These are phyloP conservation scores for Plectranthus barbatus DNA, from an alignment of 257 asterid species.

Conservation along the genomic window DNA sequence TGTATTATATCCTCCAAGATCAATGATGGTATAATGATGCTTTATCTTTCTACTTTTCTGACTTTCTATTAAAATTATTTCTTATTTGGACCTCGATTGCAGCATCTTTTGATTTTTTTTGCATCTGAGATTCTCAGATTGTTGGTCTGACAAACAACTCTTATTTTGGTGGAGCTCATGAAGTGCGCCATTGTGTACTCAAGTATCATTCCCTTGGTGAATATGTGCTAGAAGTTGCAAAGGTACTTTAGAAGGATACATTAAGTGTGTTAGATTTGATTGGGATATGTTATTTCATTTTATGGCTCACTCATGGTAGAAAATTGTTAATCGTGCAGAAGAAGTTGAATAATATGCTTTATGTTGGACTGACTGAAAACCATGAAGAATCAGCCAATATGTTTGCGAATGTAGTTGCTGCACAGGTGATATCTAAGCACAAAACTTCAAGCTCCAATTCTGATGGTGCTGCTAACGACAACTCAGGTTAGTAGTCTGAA, in stretches of 20 bases:
- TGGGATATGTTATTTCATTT: constrained; percentile 1
- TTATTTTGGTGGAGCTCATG: constrained; percentile 61
- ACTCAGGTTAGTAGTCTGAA: constrained; percentile 37
- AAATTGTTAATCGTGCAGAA: constrained; percentile 64
- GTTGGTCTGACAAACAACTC: constrained; percentile 29
- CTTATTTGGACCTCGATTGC: constrained; percentile 1
- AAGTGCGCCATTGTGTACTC: constrained; percentile 77
- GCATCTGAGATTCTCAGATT: constrained; percentile 31
- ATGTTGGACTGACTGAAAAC: constrained; percentile 87
- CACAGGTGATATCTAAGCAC: constrained; percentile 80
- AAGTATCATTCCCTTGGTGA: constrained; percentile 66
- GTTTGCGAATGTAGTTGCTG: constrained; percentile 89
- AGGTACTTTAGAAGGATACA: constrained; percentile 42
- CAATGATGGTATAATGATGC: not conserved
- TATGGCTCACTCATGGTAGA: constrained; percentile 25
- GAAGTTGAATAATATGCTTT: constrained; percentile 82
- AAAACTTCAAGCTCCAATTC: constrained; percentile 27
- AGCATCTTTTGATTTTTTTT: constrained; percentile 3
- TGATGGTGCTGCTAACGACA: constrained; percentile 25
- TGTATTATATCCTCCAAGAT: not conserved
- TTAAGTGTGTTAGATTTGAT: not conserved
- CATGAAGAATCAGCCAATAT: constrained; percentile 87
- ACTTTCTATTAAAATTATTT: not conserved
- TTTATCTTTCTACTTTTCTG: not conserved
- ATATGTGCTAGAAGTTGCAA: constrained; percentile 83